Evolutionary conservation across 495 filamentous ascomycete species (phyloP), one percentile per base, ranked within the genome.

Genomic region (Aspergillus cavernicola): DNA sequence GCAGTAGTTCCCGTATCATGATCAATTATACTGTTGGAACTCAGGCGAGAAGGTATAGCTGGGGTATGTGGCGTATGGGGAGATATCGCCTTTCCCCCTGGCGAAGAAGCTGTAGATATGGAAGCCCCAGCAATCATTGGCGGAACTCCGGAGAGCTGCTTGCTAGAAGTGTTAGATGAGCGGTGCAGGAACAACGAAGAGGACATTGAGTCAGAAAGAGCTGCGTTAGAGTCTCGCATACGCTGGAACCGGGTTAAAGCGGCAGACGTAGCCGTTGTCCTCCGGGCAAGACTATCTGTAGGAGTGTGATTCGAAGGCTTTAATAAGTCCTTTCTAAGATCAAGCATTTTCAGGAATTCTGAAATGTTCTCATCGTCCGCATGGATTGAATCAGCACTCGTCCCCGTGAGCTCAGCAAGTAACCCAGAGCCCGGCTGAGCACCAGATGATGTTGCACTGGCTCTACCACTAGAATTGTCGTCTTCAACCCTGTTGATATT

Each of bases 41-140:
- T 95, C 38, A 97, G 69, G n/a, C 92, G 82, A 16, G 90, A 96
- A 29, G 92, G 90, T 39, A 96, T 88, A 15, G 92, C 90, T 4
- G 92, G 92, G 5, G 90, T 96, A 60, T 96, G 92, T 8, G 92
- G 92, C 0, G 92, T 96, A 66, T 96, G 92, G 10, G 92, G 92
- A 2, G 90, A 95, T 40, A 95, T 79, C 1, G 92, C 90, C 58
- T 96, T 97, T 48, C 90, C 44, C 4, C 44, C 90, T 6, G 89
- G 90, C 3, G 91, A 95, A 2, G 92, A 92, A 4, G 89, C 87
- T 1, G 85, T 84, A 10, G 91, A 95, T 38, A 88, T 78, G n/a
- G 87, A 88, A 15, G 87, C 87, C 0, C 87, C 87, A 33, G 82
- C 84, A 43, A 90, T 80, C 88, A 95, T 91, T 7, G 84, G 84